Conservation (phyloP, 2,329 filamentous ascomycete species). For the Pseudocercospora musae region DNA sequence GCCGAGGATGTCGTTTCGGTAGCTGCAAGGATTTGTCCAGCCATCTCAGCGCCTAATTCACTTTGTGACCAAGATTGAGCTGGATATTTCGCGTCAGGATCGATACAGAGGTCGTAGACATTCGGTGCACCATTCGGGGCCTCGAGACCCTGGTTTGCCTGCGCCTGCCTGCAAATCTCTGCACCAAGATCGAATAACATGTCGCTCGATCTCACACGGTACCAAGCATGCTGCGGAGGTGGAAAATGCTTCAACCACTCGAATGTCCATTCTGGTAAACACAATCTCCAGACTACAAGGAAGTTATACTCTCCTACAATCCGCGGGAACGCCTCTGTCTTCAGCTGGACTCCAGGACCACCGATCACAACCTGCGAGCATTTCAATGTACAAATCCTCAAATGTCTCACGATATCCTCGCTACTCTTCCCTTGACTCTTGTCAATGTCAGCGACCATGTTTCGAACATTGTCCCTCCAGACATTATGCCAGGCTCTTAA, state of each 20-base stretch:
- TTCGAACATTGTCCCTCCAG: neutral
- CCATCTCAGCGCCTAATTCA: neutral
- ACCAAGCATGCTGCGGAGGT: neutral
- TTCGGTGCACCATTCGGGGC: neutral
- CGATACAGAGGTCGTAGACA: neutral
- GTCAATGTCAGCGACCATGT: neutral
- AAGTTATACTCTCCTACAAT: neutral
- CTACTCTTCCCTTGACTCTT: neutral
- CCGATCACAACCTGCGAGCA: neutral
- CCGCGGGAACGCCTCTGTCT: neutral
- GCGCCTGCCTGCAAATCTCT: neutral
- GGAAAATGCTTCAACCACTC: neutral
- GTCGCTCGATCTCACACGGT: neutral
- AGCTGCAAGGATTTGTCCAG: neutral
- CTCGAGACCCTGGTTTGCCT: neutral
- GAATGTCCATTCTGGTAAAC: neutral
- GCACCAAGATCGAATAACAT: neutral
- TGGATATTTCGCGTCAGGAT: neutral
- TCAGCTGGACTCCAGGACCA: neutral
- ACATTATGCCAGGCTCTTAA: neutral
- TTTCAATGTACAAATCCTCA: neutral
- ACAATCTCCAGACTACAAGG: neutral
- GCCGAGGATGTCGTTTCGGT: neutral
- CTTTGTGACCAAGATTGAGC: neutral
- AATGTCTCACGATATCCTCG: neutral